phyloP scores from a whole-genome alignment of 2,329 filamentous ascomycete species.

The Hypoxylon sp. region DNA sequence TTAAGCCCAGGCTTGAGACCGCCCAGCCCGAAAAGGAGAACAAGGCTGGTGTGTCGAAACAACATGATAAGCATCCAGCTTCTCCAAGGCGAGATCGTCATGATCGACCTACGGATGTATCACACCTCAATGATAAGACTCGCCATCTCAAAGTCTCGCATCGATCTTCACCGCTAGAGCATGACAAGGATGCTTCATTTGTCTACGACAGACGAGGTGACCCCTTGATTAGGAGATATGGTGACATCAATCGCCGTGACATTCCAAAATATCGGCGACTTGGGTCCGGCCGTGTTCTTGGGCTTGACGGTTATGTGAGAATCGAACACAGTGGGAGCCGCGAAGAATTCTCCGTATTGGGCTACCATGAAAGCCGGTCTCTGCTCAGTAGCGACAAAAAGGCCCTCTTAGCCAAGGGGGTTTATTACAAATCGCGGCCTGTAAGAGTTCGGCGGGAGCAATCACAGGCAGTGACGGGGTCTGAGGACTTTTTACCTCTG shows the following conservation, averaged over 20 bases:
- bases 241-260: constrained; percentile 77
- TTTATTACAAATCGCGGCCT: constrained; percentile 55
- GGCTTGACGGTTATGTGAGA: constrained; percentile 68
- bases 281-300: constrained; percentile 79
- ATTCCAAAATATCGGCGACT: constrained; percentile 78
- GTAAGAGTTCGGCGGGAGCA: constrained; percentile 57
- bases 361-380: constrained; percentile 59
- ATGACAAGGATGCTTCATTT: constrained; percentile 59
- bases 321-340: constrained; percentile 76
- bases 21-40: constrained; percentile 33
- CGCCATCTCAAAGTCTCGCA: constrained; percentile 28
- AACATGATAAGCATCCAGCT: constrained; percentile 14
- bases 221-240: constrained; percentile 79
- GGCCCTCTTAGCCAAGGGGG: constrained; percentile 61
- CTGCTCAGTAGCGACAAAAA: constrained; percentile 61
- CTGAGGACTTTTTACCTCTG: constrained; percentile 65
- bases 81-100: constrained; percentile 22
- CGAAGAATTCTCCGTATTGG: constrained; percentile 66
- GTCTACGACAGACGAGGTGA: constrained; percentile 82
- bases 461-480: constrained; percentile 44
- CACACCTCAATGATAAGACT: constrained; percentile 16
- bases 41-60: constrained; percentile 29
- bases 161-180: constrained; percentile 21
- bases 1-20: constrained; percentile 65
- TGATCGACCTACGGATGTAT: constrained; percentile 20